Percentiles rank a stretch among this genome's conserved stretches.
phyloP scores from a whole-genome alignment of 2,329 filamentous ascomycete genomes.

The Gremmenia infestans region DNA sequence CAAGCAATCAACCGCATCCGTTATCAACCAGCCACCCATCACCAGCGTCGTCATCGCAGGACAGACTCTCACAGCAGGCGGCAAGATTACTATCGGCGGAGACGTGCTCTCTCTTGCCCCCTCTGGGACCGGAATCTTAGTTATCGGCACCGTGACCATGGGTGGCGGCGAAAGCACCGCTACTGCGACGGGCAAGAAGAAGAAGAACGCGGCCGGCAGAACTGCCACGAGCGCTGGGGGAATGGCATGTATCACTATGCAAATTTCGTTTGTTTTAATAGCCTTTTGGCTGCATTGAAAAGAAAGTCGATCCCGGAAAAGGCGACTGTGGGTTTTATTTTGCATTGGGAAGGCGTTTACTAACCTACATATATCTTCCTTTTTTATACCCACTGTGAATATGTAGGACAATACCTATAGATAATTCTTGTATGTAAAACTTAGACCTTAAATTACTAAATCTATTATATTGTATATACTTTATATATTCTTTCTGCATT shows the following conservation, averaged over 20 bases:
- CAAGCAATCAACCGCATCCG: constrained; percentile 1
- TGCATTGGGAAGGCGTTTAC: neutral
- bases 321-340: neutral
- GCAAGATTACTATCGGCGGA: constrained; percentile 24
- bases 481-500: no score
- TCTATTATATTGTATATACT: no score
- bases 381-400: neutral
- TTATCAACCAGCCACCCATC: constrained; percentile 1
- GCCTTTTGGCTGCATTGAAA: constrained; percentile 8
- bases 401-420: neutral
- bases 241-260: neutral
- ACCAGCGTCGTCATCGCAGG: constrained; percentile 20
- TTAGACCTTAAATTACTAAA: no score
- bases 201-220: constrained; percentile 17
- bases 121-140: constrained; percentile 17
- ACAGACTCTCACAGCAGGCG: constrained; percentile 26
- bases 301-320: neutral
- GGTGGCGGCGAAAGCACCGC: constrained; percentile 13
- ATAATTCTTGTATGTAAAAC: neutral
- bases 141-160: constrained; percentile 25
- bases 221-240: neutral
- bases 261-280: constrained; percentile 1
- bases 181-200: constrained; percentile 13
- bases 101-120: constrained; percentile 26
- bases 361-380: neutral